A percentile compares a stretch with the other conserved stretches of the same genome.
Conservation (phyloP, 2,329 filamentous ascomycete genomes). For the Aureobasidium sp. region DNA sequence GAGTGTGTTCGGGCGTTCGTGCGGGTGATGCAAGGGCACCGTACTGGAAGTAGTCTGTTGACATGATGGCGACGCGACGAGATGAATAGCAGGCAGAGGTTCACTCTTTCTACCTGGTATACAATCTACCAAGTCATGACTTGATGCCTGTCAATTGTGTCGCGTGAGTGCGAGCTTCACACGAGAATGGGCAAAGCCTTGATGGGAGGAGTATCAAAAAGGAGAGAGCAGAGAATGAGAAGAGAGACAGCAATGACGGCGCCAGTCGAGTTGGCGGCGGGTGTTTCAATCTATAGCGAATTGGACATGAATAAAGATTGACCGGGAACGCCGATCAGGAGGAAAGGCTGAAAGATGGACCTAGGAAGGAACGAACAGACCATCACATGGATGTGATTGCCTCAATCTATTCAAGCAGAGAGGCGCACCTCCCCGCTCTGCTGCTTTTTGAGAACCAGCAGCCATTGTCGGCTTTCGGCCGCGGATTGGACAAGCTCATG, state of each 20-base stretch:
- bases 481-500: neutral
- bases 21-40: conserved; percentile 60
- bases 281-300: neutral
- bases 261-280: neutral
- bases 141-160: neutral
- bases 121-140: neutral
- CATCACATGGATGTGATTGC: neutral
- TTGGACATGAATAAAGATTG: conserved; percentile 1
- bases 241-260: neutral
- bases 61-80: conserved; percentile 22
- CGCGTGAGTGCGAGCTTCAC: neutral
- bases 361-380: neutral
- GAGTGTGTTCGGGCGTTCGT: conserved; percentile 64
- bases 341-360: neutral
- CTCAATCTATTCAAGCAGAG: neutral
- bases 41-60: conserved; percentile 42
- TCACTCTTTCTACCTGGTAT: neutral
- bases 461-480: neutral
- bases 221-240: neutral
- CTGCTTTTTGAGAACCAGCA: neutral
- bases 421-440: neutral
- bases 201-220: neutral
- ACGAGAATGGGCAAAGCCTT: neutral
- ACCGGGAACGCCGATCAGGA: conserved; percentile 6
- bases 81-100: neutral